Evolutionary conservation across 495 filamentous ascomycete species (phyloP).

Genomic region (Arthonia radiata): DNA sequence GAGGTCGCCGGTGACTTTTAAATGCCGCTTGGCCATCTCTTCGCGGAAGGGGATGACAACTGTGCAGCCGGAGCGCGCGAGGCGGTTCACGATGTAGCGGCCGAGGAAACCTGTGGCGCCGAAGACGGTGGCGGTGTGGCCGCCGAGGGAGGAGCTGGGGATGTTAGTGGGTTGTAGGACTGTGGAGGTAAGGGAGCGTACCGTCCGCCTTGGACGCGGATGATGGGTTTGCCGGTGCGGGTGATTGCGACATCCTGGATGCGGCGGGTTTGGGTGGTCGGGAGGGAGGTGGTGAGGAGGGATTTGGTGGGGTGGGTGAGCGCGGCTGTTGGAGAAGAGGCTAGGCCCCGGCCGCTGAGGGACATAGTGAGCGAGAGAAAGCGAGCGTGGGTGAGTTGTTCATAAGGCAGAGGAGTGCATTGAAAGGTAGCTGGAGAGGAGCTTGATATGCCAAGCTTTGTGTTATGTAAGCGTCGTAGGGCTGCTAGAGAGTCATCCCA

Average conservation of each 20-base stretch:
- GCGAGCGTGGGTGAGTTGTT: too few relatives aligned
- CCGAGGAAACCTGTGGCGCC: slow-evolving; percentile 91
- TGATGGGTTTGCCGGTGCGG: slow-evolving; percentile 64
- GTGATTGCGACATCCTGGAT: slow-evolving; percentile 66
- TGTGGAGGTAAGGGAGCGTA: slow-evolving; percentile 18
- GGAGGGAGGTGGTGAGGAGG: neutral
- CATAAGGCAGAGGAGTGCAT: too few relatives aligned
- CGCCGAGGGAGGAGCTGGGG: slow-evolving; percentile 55
- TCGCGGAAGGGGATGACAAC: slow-evolving; percentile 87
- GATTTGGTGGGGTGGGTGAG: too few relatives aligned
- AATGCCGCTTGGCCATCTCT: slow-evolving; percentile 90
- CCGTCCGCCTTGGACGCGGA: slow-evolving; percentile 65
- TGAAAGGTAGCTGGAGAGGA: too few relatives aligned
- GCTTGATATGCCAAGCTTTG: too few relatives aligned
- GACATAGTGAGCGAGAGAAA: too few relatives aligned
- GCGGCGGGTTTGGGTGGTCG: slow-evolving; percentile 20
- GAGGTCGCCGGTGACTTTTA: slow-evolving; percentile 86
- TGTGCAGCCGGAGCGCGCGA: slow-evolving; percentile 76
- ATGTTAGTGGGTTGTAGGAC: slow-evolving; percentile 6
- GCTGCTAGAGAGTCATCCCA: too few relatives aligned
- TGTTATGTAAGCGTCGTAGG: too few relatives aligned
- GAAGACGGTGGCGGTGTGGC: slow-evolving; percentile 91
- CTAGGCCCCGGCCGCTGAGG: too few relatives aligned
- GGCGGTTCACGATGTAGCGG: slow-evolving; percentile 87
- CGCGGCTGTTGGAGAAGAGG: too few relatives aligned